Evolutionary conservation across 2,329 filamentous ascomycete species (phyloP), one percentile per base, ranked within the genome.

Genomic region (Cladosporium sp.): DNA sequence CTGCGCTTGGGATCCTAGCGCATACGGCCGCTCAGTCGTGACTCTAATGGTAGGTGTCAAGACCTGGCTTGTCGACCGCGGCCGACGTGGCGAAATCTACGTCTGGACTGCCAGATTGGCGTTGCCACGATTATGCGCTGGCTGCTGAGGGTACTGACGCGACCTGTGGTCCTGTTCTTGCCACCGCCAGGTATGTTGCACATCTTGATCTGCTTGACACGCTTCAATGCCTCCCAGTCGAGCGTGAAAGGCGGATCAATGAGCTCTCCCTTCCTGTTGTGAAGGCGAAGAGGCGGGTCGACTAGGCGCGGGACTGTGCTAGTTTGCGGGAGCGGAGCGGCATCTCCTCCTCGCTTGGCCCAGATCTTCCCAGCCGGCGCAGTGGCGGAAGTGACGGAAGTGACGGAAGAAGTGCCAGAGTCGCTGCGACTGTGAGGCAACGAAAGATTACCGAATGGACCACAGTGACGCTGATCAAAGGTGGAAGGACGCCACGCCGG

Each of bases 381-480:
- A 33, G 49, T 44, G 14, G 16, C 26, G 18, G 23, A 26, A 26
- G 23, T 26, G 23, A 26, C 23, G 23, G 44, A 33, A 18, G 52
- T 11, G 37, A 35, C 5, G 18, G 62, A 56, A 7, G 62, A 57
- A 26, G 62, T 23, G 29, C 16, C 12, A 29, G 62, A 64, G 60
- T 52, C 60, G 46, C 7, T 33, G 52, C 26, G 62, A 23, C 52
- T 55, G 28, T 7, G 49, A 26, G 46, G 21, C 21, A 28, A 5
- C 14, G 46, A 8, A 26, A 12, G 21, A 26, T 50, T 35, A 8
- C 29, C 29, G 23, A 18, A 69, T 91, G 87, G 66, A 92, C 90
- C 68, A 92, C 82, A 31, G 90, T 92, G 64, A 93, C 88, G 78
- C 89, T 91, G 64, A 88, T 86, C 80, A 95, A 86, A n/a, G 92